phyloP scores from a whole-genome alignment of 371 early-diverging fungal genomes.

The Mortierella sp. region DNA sequence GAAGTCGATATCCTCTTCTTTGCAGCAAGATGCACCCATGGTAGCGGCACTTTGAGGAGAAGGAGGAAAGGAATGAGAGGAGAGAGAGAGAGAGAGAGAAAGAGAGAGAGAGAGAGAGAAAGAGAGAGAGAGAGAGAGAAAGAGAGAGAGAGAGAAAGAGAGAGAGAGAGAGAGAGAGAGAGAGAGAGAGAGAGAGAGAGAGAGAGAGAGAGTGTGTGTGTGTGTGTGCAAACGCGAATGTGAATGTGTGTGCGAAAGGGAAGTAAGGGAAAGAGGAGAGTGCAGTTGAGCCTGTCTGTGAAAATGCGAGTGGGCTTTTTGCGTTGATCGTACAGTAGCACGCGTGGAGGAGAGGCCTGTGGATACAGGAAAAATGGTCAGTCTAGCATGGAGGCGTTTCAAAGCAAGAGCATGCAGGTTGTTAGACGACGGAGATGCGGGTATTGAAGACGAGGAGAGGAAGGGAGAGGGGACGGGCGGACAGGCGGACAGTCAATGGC shows the following conservation, averaged over 20 bases:
- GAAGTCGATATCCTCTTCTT: constrained; percentile 61
- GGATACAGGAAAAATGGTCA: too few relatives aligned
- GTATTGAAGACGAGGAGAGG: neutral
- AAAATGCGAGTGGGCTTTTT: neutral
- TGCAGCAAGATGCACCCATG: constrained; percentile 67
- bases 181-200: neutral
- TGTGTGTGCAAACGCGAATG: neutral
- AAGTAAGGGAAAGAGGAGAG: neutral
- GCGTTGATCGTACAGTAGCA: too few relatives aligned
- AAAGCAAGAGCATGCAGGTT: neutral
- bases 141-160: neutral
- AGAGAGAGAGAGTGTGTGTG: neutral
- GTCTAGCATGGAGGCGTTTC: too few relatives aligned
- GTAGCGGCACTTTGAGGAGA: neutral
- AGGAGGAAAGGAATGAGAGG: neutral
- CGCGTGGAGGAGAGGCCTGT: too few relatives aligned
- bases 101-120: constrained; percentile 12
- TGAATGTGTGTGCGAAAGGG: neutral
- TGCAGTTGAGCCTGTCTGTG: neutral
- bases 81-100: neutral
- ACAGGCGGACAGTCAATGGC: too few relatives aligned
- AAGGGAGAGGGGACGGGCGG: constrained; percentile 3
- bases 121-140: neutral
- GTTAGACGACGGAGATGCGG: neutral
- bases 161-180: neutral